Conservation (phyloP, 1,284 basidiomycete species). For the Ganoderma meredithae region DNA sequence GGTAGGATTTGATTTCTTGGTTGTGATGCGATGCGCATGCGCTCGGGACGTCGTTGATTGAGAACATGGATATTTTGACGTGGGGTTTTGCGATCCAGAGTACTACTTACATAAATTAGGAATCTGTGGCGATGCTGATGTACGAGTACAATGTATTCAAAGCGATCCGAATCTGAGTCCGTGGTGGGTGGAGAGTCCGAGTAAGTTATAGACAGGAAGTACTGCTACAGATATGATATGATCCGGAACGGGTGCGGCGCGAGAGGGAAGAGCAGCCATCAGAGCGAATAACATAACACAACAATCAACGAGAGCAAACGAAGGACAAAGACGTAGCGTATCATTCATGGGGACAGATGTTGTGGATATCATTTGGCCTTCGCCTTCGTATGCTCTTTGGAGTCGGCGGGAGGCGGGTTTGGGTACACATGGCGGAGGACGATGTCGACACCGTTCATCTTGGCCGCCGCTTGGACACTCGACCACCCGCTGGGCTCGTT, state of each 20-base stretch:
- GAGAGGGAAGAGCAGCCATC: not conserved
- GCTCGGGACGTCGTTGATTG: not conserved
- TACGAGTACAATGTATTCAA: not conserved
- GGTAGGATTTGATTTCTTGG: not conserved
- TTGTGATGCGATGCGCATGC: not conserved
- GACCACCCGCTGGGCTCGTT: constrained; percentile 19
- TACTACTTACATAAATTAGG: constrained; percentile 1
- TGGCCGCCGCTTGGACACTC: constrained; percentile 14
- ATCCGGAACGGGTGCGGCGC: not conserved
- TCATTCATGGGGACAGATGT: not conserved
- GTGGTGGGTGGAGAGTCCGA: not conserved
- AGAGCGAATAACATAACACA: not conserved
- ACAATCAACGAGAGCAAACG: not conserved
- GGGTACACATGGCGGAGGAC: constrained; percentile 11
- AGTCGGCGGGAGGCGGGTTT: not conserved
- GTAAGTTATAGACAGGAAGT: not conserved
- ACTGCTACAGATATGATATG: constrained; percentile 4
- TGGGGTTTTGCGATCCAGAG: not conserved
- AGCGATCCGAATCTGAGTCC: not conserved
- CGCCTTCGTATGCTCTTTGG: not conserved
- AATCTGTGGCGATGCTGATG: not conserved
- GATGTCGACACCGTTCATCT: constrained; percentile 22
- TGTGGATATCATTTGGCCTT: not conserved
- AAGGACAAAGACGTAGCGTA: not conserved
- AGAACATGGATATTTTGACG: not conserved